Base-by-base conservation (phyloP, 129 eudicot genomes). In the Artemisia annua region DNA sequence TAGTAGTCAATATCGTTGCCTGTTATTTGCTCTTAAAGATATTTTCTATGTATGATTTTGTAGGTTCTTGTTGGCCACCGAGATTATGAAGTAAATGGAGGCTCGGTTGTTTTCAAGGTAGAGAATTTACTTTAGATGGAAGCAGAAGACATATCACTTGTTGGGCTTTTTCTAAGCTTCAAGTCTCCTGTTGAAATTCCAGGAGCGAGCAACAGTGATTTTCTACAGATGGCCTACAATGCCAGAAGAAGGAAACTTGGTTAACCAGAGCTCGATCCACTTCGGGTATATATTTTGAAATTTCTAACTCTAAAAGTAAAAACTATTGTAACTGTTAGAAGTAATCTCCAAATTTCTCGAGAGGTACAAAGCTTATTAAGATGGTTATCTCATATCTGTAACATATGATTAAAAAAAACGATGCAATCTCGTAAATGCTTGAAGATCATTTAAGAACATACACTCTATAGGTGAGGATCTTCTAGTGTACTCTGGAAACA, bases 141-240 rank as follows among this genome's bases (percentile, higher is more conserved):
- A 71, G 91, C 99, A 14, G 97, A 95, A 84, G 96, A 95, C 79
- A 85, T 97, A 83, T 86, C 99, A 73, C 82, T 87, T 62, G 95
- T 96, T 62, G 99, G 99, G 16, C 85, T 95, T 63, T 95, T 95
- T 58, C 74, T 95, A 91, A 95, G 96, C 80, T 95, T 95, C 71
- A 97, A 95, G 83, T 86, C 99, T 22, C 99, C 99, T 15, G 89
- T 90, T 78, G 99, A 85, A 79, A 95, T 95, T 66, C 99, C 99
- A 32, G 99, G 99, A 57, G 99, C 91, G 10, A 90, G 96, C 83
- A 95, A 95, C 74, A 85, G 83, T 70, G 96, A 95, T 69, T 95
- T 95, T 84, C 70, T 95, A 53, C 86, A 82, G 50, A 95, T 95
- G 99, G 99, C 99, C 9, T 95, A 86, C 71, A 95, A 95, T 88